These are phyloP conservation scores for Annulohypoxylon moriforme DNA, from an alignment of 495 filamentous ascomycete genomes.

Conservation along the genomic window DNA sequence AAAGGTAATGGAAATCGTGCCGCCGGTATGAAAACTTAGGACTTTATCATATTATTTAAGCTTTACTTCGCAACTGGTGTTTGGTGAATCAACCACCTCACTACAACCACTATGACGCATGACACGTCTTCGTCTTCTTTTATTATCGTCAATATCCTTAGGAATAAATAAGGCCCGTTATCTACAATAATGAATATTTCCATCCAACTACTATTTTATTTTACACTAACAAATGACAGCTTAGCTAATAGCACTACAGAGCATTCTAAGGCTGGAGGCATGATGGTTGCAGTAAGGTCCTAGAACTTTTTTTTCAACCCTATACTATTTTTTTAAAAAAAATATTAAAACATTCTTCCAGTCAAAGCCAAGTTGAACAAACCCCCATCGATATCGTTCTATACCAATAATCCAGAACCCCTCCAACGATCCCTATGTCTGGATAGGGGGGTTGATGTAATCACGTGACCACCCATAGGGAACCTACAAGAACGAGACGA, in stretches of 20 bases:
- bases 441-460: background rate
- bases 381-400: no score
- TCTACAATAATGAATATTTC: background rate
- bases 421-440: background rate
- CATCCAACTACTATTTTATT: no score
- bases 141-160: background rate
- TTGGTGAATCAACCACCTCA: background rate
- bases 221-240: no score
- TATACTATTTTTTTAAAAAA: no score
- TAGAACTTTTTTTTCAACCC: no score
- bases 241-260: no score
- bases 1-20: background rate
- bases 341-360: no score
- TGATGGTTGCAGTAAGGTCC: no score
- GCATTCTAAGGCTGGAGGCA: no score
- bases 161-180: background rate
- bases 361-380: no score
- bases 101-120: background rate
- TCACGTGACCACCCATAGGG: background rate
- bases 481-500: background rate
- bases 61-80: background rate
- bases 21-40: no score
- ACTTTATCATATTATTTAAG: background rate
- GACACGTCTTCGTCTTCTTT: background rate
- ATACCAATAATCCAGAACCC: no score